Conservation (phyloP, 257 asterid genomes). For the Gynochthodes officinalis region DNA sequence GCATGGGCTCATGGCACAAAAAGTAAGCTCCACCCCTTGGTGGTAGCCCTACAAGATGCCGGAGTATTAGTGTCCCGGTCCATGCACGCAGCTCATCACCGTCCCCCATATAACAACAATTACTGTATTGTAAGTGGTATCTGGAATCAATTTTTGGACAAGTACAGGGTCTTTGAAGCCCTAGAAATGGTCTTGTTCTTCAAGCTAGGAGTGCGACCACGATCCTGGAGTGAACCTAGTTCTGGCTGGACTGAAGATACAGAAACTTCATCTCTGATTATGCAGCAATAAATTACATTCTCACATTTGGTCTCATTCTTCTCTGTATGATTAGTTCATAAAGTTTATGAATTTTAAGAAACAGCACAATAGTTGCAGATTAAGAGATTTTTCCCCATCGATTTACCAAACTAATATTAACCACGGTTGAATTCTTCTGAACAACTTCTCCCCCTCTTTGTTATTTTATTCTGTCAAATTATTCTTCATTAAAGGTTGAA, state of each 20-base stretch:
- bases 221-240: slow-evolving; percentile 68
- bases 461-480: not conserved
- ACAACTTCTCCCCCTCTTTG: not conserved
- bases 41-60: slow-evolving; percentile 67
- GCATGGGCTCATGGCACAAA: slow-evolving; percentile 80
- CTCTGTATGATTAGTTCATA: not conserved
- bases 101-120: slow-evolving; percentile 65
- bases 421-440: not conserved
- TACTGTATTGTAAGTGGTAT: slow-evolving; percentile 87
- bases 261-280: slow-evolving; percentile 9
- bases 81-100: slow-evolving; percentile 82
- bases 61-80: slow-evolving; percentile 60
- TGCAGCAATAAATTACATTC: slow-evolving; percentile 4
- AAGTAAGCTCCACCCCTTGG: slow-evolving; percentile 59
- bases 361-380: not conserved
- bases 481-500: not conserved
- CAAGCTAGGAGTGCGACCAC: slow-evolving; percentile 61
- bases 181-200: slow-evolving; percentile 64
- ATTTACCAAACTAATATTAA: not conserved
- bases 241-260: slow-evolving; percentile 50
- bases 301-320: not conserved
- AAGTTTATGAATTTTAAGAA: not conserved
- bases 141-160: slow-evolving; percentile 60
- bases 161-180: slow-evolving; percentile 45
- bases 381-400: not conserved